Evolutionary conservation across 2,329 filamentous ascomycete genomes (phyloP).

Genomic region (Cordyceps cicadae): DNA sequence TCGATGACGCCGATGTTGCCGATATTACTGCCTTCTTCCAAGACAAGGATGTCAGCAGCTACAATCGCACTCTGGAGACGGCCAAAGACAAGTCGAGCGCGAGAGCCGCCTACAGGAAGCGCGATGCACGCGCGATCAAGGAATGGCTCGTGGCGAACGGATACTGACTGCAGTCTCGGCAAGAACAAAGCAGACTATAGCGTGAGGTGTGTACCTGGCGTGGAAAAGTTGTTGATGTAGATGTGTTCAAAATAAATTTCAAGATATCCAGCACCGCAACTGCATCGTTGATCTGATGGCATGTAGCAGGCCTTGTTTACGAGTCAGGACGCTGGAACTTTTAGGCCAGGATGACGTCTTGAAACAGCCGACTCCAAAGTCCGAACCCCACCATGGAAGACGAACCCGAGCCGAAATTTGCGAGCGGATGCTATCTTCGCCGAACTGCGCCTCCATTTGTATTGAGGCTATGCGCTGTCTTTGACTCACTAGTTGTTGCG

Average conservation of each 20-base stretch:
- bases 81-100: conserved; percentile 79
- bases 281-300: not conserved
- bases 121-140: conserved; percentile 64
- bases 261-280: not conserved
- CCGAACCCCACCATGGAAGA: not conserved
- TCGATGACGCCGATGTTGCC: conserved; percentile 56
- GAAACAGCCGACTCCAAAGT: not conserved
- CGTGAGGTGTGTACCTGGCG: not conserved
- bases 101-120: conserved; percentile 70
- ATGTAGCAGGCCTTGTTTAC: not conserved
- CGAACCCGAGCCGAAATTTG: no score
- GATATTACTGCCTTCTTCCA: conserved; percentile 83
- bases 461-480: not conserved
- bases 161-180: conserved; percentile 25
- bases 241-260: not conserved
- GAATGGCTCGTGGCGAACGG: conserved; percentile 64
- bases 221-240: not conserved
- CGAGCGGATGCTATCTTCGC: not conserved
- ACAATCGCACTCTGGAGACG: conserved; percentile 77
- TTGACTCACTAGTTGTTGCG: no score
- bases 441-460: not conserved
- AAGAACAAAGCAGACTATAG: not conserved
- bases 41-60: conserved; percentile 75
- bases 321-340: not conserved
- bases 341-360: not conserved